Evolutionary conservation across 2,329 filamentous ascomycete genomes (phyloP), one percentile per base, ranked within the genome.

Genomic region (Claviceps pazoutovae): DNA sequence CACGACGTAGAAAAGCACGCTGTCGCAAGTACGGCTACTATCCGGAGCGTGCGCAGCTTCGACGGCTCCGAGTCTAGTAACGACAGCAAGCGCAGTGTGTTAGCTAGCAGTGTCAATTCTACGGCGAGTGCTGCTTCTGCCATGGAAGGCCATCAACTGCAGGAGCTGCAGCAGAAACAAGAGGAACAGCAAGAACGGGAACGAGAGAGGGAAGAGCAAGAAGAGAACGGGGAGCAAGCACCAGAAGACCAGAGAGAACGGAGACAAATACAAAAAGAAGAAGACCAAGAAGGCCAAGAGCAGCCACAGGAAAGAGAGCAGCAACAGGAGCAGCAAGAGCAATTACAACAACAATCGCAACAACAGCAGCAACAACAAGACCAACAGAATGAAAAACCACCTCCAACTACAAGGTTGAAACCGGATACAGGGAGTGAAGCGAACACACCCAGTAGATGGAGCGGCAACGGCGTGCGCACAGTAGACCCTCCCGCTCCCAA

Each of bases 91-190:
- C 72, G 72, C 57, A 79, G 76, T 53, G 69, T 66, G 54, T 75
- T 80, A 57, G 78, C 76, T 42, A 78, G 75, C 66, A 79, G 75
- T 45, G 64, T 75, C 42, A 74, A 75, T 60, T 80, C 78, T 64
- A 76, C 71, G 60, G 62, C 66, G 49, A 79, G 75, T 64, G 69
- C 65, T 50, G 63, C 66, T 43, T 78, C 75, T 50, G 64, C 58
- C 56, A 69, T 65, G 53, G 65, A 62, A 51, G 68, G 56, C 60
- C 66, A 58, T 55, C 64, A 21, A 2, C 19, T 19, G 6, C 41
- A 23, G n/a, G 17, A 38, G 5, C 17, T 23, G 9, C 41, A 23
- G 16, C 17, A 43, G 9, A 30, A 36, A 14, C 37, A 43, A 14
- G n/a, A 26, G 14, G 11, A 44, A 23, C 19, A 44, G 14, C 19